Base-by-base conservation (phyloP, 2,329 filamentous ascomycete genomes). In the Calonectria henricotiae region DNA sequence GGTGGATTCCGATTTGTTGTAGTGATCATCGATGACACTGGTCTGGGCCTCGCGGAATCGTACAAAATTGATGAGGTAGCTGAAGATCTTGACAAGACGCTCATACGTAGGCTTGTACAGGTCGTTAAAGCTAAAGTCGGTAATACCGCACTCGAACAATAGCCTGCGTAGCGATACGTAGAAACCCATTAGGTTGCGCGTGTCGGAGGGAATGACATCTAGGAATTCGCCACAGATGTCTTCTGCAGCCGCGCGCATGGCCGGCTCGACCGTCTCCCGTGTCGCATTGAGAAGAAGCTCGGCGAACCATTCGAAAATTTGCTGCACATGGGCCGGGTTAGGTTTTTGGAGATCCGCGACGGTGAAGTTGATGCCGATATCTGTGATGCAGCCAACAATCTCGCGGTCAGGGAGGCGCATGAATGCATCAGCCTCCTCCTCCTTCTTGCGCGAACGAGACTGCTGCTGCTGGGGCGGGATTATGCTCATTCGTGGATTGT, bases 21-120 rank as follows among this genome's bases (percentile, higher is more conserved):
- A 96, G 83, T 98, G 93, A 81, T 97, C 91, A 80, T 98, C 95
- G 73, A 98, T 98, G 35, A 96, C 91, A 44, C 87, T 86, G 1
- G 95, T 97, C 82, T 98, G 96, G 72, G 93, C 95, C 84, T 98
- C 95, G 77, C 96, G 93, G 84, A 98, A 99, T 64, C 96, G 92
- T 75, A 98, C 95, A 83, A 99, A 99, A 84, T 99, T 99, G 86
- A 99, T 99, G 73, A 98, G 90, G 83, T 98, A 98, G 74, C 94
- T 97, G 81, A 99, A 96, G 79, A 98, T 97, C 85, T 96, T 97
- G 79, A 96, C 93, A 15, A 98, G 89, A 51, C 96, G 93, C 68
- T 94, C 93, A 80, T 97, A 94, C 1, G 94, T 97, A 17, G 96
- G 96, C 81, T 93, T 93, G 81, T 97, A 96, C 6, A 99, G 86